Evolutionary conservation across 108 stramenopile species (phyloP).

Genomic region (Poteriospumella lacustris): DNA sequence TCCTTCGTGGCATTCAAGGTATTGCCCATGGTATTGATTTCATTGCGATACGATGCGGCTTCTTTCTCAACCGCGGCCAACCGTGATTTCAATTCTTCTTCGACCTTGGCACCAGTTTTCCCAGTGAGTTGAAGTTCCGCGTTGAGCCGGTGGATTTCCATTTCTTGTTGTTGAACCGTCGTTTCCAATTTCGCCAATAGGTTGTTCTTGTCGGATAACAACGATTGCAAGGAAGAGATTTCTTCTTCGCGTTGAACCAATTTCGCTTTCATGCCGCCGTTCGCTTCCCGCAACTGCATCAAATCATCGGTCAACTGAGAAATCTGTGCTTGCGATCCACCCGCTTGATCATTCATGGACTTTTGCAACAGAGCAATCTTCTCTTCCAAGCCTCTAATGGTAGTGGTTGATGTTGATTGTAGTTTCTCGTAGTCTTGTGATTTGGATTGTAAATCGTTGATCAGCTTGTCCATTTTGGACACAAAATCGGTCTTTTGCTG

Average conservation of each 20-base stretch:
- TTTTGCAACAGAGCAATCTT: background rate
- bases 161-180: too few relatives aligned
- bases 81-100: background rate
- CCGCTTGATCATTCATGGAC: background rate
- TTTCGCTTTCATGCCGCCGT: background rate
- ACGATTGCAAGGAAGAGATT: background rate
- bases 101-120: too few relatives aligned
- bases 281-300: background rate
- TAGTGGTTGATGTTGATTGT: background rate
- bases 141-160: too few relatives aligned
- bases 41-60: background rate
- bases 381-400: background rate
- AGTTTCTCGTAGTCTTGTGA: background rate
- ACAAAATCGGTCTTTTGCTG: background rate
- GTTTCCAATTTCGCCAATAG: background rate
- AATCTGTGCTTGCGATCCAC: background rate
- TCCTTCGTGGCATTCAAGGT: background rate
- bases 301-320: too few relatives aligned
- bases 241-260: background rate
- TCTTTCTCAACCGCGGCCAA: background rate
- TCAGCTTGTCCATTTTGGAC: background rate
- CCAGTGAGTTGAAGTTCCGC: too few relatives aligned
- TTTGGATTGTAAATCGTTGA: background rate
- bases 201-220: background rate
- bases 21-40: background rate